phyloP scores from a whole-genome alignment of 1,284 basidiomycete genomes.

The Coriolopsis trogii region DNA sequence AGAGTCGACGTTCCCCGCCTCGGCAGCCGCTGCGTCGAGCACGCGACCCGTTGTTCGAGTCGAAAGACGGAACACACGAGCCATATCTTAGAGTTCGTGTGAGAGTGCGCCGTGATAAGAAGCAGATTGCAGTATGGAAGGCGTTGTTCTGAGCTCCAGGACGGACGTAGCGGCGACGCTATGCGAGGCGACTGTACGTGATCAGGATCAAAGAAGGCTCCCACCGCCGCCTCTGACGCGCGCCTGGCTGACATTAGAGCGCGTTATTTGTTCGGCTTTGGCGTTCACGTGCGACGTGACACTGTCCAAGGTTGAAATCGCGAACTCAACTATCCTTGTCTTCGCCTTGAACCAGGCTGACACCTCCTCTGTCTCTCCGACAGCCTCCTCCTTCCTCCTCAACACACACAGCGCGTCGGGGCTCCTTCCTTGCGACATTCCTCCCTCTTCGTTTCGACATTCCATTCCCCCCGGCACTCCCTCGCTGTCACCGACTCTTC shows the following conservation, averaged over 20 bases:
- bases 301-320: slow-evolving; percentile 31
- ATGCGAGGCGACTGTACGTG: too few species aligned
- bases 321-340: slow-evolving; percentile 27
- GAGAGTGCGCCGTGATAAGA: too few species aligned
- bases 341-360: slow-evolving; percentile 31
- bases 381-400: slow-evolving; percentile 22
- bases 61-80: too few species aligned
- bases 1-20: neutral
- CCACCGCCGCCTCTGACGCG: slow-evolving; percentile 8
- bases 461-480: slow-evolving; percentile 20
- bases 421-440: slow-evolving; percentile 22
- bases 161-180: too few species aligned
- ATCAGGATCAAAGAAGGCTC: neutral
- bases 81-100: too few species aligned
- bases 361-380: slow-evolving; percentile 24
- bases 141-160: too few species aligned
- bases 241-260: slow-evolving; percentile 16
- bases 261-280: slow-evolving; percentile 32
- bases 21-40: neutral
- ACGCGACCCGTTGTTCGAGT: too few species aligned
- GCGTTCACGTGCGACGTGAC: slow-evolving; percentile 30
- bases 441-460: slow-evolving; percentile 20
- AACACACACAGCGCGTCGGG: slow-evolving; percentile 26
- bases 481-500: slow-evolving; percentile 27
- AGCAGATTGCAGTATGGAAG: too few species aligned